These are phyloP conservation scores for Leucosporidium creatinivorum DNA, from an alignment of 768 basidiomycete genomes.

Conservation along the genomic window DNA sequence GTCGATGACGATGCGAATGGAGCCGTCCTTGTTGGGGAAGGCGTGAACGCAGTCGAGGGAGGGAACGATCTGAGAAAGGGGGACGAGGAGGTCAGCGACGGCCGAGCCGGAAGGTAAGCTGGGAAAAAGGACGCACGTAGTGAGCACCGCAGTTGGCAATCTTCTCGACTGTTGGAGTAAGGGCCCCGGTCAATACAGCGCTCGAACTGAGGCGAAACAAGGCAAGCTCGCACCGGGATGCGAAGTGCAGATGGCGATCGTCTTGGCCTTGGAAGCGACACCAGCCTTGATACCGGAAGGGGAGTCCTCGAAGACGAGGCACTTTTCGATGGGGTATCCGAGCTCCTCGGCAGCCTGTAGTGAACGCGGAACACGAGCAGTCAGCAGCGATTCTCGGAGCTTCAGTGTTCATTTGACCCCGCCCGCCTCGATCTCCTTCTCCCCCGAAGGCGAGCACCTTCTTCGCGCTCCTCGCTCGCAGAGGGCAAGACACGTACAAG, in stretches of 20 bases:
- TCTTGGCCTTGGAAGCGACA: slow-evolving; percentile 38
- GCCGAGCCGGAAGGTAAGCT: background rate
- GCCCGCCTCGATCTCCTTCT: too few species aligned
- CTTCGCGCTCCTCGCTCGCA: background rate
- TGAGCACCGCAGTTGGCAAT: slow-evolving; percentile 32
- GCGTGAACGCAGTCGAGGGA: slow-evolving; percentile 32
- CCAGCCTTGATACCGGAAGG: slow-evolving; percentile 44
- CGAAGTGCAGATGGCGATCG: slow-evolving; percentile 43
- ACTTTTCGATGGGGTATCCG: slow-evolving; percentile 46
- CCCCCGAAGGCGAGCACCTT: too few species aligned
- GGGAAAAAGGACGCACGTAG: slow-evolving; percentile 8
- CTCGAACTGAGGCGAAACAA: background rate
- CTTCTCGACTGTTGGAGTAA: slow-evolving; percentile 32
- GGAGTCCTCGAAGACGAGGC: slow-evolving; percentile 43
- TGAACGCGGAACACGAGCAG: background rate
- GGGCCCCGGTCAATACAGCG: background rate
- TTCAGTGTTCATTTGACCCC: background rate
- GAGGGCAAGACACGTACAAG: slow-evolving; percentile 23
- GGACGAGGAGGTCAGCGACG: background rate
- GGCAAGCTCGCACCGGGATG: slow-evolving; percentile 34
- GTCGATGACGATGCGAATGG: slow-evolving; percentile 24
- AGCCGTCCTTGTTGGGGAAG: slow-evolving; percentile 19
- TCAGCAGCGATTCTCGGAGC: background rate
- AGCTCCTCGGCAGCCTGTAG: slow-evolving; percentile 36
- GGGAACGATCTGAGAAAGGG: background rate